Evolutionary conservation across 352 stramenopile species (phyloP), one percentile per base, ranked within the genome.

Genomic region (Globisporangium nagaii): DNA sequence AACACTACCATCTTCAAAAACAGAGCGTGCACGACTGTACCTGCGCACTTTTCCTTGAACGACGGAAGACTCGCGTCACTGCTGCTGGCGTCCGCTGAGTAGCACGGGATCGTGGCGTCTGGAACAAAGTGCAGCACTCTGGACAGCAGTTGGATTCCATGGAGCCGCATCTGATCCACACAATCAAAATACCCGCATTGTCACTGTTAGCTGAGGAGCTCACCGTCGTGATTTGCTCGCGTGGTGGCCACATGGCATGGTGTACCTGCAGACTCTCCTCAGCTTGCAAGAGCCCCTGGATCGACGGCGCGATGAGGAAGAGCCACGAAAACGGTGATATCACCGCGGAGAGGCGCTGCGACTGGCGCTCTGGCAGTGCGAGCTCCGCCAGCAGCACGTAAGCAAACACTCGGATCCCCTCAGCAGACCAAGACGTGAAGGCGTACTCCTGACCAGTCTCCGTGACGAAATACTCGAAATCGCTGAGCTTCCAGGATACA

Each of bases 401-500:
- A 1, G 61, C 51, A 8, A 91, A 65, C 4, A 65, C 53, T 3
- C 58, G 61, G 19, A 90, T 70, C 9, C 79, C 79, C 2, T 65
- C 52, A 13, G 63, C 52, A 2, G 79, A 85, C 81, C 81, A 91
- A 22, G 79, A 63, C 5, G 75, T 55, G 56, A 89, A 90, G 10
- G 57, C 49, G 31, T 84, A 73, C 44, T 87, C 77, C 11, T 88
- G 79, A 0, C 66, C 63, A 8, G 49, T 67, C 4, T 65, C 63
- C 27, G 62, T 66, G 10, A 87, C 20, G 24, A 90, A 90, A 44
- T 88, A 87, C 34, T 64, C 53, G 47, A 71, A 85, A 1, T 47
- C 57, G 4, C 34, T 41, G 28, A 87, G 56, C 0, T 71, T 64
- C 53, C 62, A 83, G 17, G 35, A 27, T 4, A 56, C 34, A 2